A percentile compares a stretch with the other conserved stretches of the same genome.
Evolutionary conservation across 305 asterid genomes (phyloP).

Genomic region (Euphrasia arctica): DNA sequence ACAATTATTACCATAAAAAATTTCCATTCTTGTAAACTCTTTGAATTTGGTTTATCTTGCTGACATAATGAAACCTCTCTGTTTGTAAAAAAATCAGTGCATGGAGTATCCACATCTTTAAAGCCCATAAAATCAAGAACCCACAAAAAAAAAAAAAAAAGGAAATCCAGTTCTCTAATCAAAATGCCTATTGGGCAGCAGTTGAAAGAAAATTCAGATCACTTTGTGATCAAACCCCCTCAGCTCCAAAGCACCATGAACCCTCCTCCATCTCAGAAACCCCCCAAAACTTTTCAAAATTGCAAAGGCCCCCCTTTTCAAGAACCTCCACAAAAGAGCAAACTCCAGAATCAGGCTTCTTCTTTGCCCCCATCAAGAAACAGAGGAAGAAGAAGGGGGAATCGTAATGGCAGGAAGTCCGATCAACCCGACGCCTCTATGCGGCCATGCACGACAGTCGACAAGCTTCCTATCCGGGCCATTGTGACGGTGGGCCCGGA

Average conservation of each 20-base stretch:
- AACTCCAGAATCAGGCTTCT: slow-evolving; percentile 36
- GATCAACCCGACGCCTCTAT: slow-evolving; percentile 73
- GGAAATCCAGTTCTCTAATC: no score
- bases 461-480: slow-evolving; percentile 43
- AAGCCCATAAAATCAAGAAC: slow-evolving; percentile 33
- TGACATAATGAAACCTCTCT: slow-evolving; percentile 43
- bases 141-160: slow-evolving; percentile 3
- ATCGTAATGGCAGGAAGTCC: slow-evolving; percentile 82
- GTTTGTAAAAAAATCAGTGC: slow-evolving; percentile 55
- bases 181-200: slow-evolving; percentile 87
- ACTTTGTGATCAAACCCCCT: slow-evolving; percentile 60
- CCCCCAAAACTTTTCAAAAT: slow-evolving; percentile 48
- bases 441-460: slow-evolving; percentile 78
- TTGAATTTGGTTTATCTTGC: slow-evolving; percentile 42
- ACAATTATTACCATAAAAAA: slow-evolving; percentile 34
- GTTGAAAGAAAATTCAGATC: slow-evolving; percentile 70
- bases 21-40: slow-evolving; percentile 35
- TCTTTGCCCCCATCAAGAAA: slow-evolving; percentile 66
- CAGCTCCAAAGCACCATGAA: slow-evolving; percentile 48
- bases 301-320: slow-evolving; percentile 59
- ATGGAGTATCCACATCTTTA: slow-evolving; percentile 44
- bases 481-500: slow-evolving; percentile 4
- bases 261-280: slow-evolving; percentile 36
- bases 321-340: slow-evolving; percentile 38
- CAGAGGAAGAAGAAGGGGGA: slow-evolving; percentile 76